Conservation (phyloP, 805 yeast genomes). For the Cyberlindnera petersonii region DNA sequence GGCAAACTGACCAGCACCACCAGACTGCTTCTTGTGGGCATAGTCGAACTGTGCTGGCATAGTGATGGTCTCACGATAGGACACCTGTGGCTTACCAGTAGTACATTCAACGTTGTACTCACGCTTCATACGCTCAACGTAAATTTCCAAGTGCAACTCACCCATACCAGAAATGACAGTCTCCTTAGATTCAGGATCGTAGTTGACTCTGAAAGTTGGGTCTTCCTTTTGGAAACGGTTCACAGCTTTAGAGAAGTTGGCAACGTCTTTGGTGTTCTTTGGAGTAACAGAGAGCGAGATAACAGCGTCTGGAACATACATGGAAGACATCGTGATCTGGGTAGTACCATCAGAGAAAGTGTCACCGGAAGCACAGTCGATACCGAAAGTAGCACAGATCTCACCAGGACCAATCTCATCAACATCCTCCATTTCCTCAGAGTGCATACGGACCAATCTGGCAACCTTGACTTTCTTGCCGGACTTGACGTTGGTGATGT, state of each 20-base stretch:
- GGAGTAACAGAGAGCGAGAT: conserved; percentile 90
- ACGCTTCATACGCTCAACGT: conserved; percentile 96
- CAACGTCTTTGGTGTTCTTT: conserved; percentile 68
- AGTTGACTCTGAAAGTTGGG: conserved; percentile 94
- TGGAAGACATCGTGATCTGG: conserved; percentile 88
- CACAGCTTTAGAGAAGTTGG: conserved; percentile 93
- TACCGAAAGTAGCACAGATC: conserved; percentile 98
- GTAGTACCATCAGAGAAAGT: conserved; percentile 85
- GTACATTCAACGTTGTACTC: conserved; percentile 94
- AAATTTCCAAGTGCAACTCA: conserved; percentile 93
- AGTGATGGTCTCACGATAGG: conserved; percentile 91
- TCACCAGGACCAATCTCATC: conserved; percentile 96
- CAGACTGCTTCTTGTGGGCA: conserved; percentile 96
- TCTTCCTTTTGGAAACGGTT: conserved; percentile 98
- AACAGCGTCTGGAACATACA: conserved; percentile 99
- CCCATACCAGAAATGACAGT: conserved; percentile 98
- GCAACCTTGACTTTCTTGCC: conserved; percentile 93
- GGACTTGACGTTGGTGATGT: conserved; percentile 82
- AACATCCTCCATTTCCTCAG: conserved; percentile 98
- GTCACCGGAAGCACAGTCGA: conserved; percentile 98
- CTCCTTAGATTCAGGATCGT: conserved; percentile 87
- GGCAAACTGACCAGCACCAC: conserved; percentile 99
- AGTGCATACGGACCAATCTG: conserved; percentile 96
- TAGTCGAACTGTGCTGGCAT: conserved; percentile 76
- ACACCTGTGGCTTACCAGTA: conserved; percentile 97